Conservation (phyloP, 495 filamentous ascomycete species). For the Rusavskia elegans region DNA sequence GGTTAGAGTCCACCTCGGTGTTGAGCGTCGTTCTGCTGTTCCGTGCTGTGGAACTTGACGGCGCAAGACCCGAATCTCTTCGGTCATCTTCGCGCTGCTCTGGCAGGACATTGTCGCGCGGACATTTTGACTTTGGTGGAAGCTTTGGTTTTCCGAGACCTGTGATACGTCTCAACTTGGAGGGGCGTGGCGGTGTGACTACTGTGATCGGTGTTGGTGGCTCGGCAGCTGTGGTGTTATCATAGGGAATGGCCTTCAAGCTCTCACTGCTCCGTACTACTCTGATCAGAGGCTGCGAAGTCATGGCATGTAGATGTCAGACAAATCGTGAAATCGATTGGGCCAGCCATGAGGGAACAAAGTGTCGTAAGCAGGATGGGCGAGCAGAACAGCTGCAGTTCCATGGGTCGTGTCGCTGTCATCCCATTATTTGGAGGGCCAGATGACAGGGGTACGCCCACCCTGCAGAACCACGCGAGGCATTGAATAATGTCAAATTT, state of each 20-base stretch:
- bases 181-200: conserved; percentile 15
- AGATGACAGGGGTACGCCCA: neutral
- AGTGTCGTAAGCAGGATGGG: neutral
- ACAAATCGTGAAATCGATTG: neutral
- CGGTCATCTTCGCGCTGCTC: conserved; percentile 19
- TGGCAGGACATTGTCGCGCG: conserved; percentile 1
- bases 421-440: neutral
- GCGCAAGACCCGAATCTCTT: conserved; percentile 38
- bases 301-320: neutral
- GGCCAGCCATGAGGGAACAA: neutral
- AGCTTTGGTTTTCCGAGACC: conserved; percentile 10
- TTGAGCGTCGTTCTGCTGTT: conserved; percentile 30
- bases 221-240: conserved; percentile 37
- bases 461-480: too few species aligned
- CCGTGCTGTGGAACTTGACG: conserved; percentile 19
- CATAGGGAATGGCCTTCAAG: conserved; percentile 27
- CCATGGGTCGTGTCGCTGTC: neutral
- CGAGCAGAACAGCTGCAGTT: neutral
- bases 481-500: too few species aligned
- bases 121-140: conserved; percentile 1
- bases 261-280: neutral
- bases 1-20: conserved; percentile 20
- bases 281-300: neutral
- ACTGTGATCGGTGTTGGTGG: conserved; percentile 35
- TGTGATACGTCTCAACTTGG: conserved; percentile 13